Evolutionary conservation across 345 rosid genomes (phyloP).

Genomic region (Sisymbrium altissimum): DNA sequence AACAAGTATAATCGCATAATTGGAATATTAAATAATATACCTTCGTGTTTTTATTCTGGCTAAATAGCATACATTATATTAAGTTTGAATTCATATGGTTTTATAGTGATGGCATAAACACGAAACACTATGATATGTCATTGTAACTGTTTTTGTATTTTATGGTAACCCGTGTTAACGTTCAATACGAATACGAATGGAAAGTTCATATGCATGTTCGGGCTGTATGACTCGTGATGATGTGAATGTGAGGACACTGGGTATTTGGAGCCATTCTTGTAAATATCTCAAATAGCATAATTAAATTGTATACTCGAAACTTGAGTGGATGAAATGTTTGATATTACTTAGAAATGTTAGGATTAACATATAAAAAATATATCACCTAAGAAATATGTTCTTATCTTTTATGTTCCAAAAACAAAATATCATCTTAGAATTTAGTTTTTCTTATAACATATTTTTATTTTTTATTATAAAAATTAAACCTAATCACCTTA

Average conservation of each 20-base stretch:
- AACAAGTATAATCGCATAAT: no score
- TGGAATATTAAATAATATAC: no score
- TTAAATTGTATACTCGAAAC: not conserved
- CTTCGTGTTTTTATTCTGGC: no score
- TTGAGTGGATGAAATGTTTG: not conserved
- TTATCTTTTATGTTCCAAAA: not conserved
- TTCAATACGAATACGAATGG: no score
- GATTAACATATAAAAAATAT: not conserved
- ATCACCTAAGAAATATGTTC: not conserved
- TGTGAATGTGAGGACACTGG: conserved; percentile 3
- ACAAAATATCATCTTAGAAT: not conserved
- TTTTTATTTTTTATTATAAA: not conserved
- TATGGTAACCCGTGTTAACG: no score
- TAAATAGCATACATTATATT: no score
- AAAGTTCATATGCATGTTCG: not conserved
- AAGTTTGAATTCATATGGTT: no score
- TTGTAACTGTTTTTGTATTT: no score
- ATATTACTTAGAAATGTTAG: not conserved
- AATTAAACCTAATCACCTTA: not conserved
- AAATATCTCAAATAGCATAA: not conserved
- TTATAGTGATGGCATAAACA: no score
- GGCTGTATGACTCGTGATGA: not conserved
- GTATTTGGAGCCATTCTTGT: not conserved
- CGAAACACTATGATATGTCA: no score
- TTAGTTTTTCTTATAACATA: not conserved